phyloP scores from a whole-genome alignment of 179 eudicot genomes.

The Beta corolliflora region DNA sequence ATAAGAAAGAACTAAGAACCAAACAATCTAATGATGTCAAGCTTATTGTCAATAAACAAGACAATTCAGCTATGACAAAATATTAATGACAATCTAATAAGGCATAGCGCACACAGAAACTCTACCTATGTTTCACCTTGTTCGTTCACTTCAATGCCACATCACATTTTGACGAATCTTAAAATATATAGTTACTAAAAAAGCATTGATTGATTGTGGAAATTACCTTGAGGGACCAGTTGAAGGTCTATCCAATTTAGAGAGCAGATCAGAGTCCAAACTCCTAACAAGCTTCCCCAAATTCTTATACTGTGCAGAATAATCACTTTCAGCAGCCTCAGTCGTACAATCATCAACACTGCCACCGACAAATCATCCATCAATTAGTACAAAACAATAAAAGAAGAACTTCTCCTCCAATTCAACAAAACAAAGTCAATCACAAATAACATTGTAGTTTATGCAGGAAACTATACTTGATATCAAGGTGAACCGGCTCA shows the following conservation, averaged over 20 bases:
- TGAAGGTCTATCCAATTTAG: constrained; percentile 49
- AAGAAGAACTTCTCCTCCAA: background rate
- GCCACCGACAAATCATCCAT: constrained; percentile 23
- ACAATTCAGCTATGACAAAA: background rate
- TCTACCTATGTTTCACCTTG: background rate
- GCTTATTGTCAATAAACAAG: background rate
- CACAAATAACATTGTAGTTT: background rate
- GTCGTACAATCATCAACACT: constrained; percentile 62
- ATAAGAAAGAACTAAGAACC: background rate
- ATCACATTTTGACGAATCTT: too few relatives aligned
- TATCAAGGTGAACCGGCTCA: constrained; percentile 62
- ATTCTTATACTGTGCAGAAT: constrained; percentile 66
- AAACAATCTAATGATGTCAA: background rate
- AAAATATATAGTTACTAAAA: background rate
- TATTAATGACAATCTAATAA: background rate
- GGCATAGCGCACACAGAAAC: background rate
- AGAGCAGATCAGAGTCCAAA: constrained; percentile 51
- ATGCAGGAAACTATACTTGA: constrained; percentile 45
- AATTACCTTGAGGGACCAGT: constrained; percentile 50
- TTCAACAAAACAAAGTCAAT: background rate
- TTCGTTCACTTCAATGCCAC: background rate
- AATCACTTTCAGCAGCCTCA: constrained; percentile 53
- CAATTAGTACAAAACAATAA: background rate
- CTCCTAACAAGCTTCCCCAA: constrained; percentile 61
- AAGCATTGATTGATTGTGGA: too few relatives aligned